Evolutionary conservation across 2,329 filamentous ascomycete species (phyloP).

Genomic region (Amauroascus verrucosus): DNA sequence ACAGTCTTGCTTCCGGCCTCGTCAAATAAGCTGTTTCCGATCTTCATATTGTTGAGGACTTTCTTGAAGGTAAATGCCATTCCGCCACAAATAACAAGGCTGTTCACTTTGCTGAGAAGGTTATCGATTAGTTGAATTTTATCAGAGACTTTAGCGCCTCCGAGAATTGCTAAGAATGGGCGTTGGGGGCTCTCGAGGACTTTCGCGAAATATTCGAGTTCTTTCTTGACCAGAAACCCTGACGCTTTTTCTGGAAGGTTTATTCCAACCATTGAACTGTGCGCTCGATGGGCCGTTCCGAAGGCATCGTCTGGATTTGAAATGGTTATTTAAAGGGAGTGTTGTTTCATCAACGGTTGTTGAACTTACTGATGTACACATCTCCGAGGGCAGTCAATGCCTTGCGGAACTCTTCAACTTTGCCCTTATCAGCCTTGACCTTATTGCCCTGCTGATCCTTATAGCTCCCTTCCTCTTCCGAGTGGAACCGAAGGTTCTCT

Average conservation of each 20-base stretch:
- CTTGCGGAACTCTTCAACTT: slow-evolving; percentile 90
- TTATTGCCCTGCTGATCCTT: slow-evolving; percentile 95
- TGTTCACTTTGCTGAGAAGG: slow-evolving; percentile 94
- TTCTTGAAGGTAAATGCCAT: slow-evolving; percentile 99
- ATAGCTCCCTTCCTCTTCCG: slow-evolving; percentile 92
- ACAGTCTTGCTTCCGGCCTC: slow-evolving; percentile 91
- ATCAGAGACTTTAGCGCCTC: slow-evolving; percentile 96
- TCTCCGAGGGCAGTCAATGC: slow-evolving; percentile 89
- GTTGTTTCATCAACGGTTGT: neutral
- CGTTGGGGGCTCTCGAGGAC: slow-evolving; percentile 86
- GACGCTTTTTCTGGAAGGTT: slow-evolving; percentile 93
- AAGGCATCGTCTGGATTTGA: slow-evolving; percentile 87
- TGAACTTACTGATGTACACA: slow-evolving; percentile 79
- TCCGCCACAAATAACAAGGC: slow-evolving; percentile 87
- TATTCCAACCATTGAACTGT: slow-evolving; percentile 98
- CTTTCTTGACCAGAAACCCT: slow-evolving; percentile 99
- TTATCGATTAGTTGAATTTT: slow-evolving; percentile 99
- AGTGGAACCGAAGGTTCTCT: slow-evolving; percentile 97
- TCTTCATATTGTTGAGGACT: slow-evolving; percentile 81
- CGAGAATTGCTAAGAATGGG: slow-evolving; percentile 96
- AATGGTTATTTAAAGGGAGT: neutral
- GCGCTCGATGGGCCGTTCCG: slow-evolving; percentile 92
- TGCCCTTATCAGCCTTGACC: slow-evolving; percentile 89
- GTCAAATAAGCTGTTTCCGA: slow-evolving; percentile 86
- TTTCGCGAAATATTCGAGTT: slow-evolving; percentile 98